Conservation (phyloP, 345 rosid genomes). For the Gossypium thurberi region DNA sequence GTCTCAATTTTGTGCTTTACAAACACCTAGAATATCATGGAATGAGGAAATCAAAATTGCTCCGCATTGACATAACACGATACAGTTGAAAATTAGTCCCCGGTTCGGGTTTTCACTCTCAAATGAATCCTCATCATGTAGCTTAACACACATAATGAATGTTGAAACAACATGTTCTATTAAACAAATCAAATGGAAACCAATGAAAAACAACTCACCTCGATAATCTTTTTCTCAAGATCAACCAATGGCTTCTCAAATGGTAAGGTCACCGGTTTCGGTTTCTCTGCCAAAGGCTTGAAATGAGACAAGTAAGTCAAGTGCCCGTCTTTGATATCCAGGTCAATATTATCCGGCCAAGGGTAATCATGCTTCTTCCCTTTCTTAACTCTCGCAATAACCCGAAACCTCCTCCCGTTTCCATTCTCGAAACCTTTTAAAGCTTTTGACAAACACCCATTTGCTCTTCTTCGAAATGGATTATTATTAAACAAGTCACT, state of each 20-base stretch:
- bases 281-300: slow-evolving; percentile 7
- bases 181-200: not conserved
- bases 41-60: not conserved
- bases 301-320: not conserved
- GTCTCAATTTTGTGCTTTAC: not conserved
- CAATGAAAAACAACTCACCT: slow-evolving; percentile 10
- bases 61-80: not conserved
- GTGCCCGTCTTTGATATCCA: not conserved
- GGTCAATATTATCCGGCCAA: not conserved
- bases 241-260: slow-evolving; percentile 30
- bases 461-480: slow-evolving; percentile 15
- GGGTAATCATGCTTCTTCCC: slow-evolving; percentile 6
- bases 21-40: not conserved
- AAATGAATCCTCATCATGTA: not conserved
- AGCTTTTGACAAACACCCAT: not conserved
- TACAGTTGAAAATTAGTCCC: not conserved
- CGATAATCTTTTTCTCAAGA: slow-evolving; percentile 26
- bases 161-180: not conserved
- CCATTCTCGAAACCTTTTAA: not conserved
- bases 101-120: not conserved
- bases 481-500: not conserved
- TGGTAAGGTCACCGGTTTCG: slow-evolving; percentile 23
- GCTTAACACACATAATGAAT: not conserved
- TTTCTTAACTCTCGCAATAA: slow-evolving; percentile 12
- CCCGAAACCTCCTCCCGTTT: slow-evolving; percentile 8